Percentiles rank a stretch among this genome's conserved stretches.
phyloP scores from a whole-genome alignment of 768 basidiomycete species.

The Gloeostereum incarnatum region DNA sequence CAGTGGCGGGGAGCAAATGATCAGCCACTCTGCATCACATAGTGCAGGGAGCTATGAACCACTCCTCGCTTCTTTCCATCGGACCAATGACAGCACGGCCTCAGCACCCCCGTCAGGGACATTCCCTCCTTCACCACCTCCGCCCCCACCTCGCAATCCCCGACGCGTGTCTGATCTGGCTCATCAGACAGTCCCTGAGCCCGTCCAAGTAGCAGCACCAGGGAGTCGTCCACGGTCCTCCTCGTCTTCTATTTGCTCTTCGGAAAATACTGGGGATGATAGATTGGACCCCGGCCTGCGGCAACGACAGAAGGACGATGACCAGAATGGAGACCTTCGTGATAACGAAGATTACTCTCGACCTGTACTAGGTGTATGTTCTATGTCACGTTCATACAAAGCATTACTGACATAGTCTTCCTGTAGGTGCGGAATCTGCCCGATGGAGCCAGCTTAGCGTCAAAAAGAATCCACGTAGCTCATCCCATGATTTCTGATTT shows the following conservation, averaged over 20 bases:
- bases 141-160: conserved; percentile 26
- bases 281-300: conserved; percentile 36
- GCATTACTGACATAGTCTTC: not conserved
- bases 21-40: conserved; percentile 33
- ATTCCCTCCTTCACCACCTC: conserved; percentile 16
- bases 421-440: conserved; percentile 48
- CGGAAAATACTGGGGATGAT: conserved; percentile 26
- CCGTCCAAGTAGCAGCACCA: no score
- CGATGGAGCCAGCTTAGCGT: conserved; percentile 26
- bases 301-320: conserved; percentile 18
- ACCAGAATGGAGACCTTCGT: conserved; percentile 11
- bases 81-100: conserved; percentile 10
- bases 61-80: conserved; percentile 37
- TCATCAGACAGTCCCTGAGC: not conserved
- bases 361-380: conserved; percentile 43
- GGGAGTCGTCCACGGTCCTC: no score
- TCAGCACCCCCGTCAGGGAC: conserved; percentile 13
- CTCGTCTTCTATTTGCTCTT: conserved; percentile 23
- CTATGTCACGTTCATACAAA: conserved; percentile 1
- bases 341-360: conserved; percentile 52
- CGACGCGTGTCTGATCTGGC: conserved; percentile 14
- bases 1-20: conserved; percentile 18
- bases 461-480: no score
- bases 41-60: conserved; percentile 55
- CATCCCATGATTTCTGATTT: no score